Evolutionary conservation across 768 basidiomycete genomes (phyloP).

Genomic region (Termitomyces eurrhizus): DNA sequence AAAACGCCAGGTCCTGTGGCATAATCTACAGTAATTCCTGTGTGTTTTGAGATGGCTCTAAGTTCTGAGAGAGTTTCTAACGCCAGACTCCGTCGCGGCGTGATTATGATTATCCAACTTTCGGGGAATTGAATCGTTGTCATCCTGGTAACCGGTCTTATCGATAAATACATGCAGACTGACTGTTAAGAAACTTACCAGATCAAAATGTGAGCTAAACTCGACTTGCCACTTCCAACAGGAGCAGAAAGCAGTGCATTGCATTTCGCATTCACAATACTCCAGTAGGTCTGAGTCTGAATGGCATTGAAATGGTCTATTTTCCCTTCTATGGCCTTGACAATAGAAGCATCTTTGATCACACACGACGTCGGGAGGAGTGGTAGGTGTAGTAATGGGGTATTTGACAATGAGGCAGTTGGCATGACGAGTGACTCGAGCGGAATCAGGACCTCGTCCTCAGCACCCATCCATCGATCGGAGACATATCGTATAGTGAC

Average conservation of each 20-base stretch:
- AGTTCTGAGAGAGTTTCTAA: slow-evolving; percentile 54
- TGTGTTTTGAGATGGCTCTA: slow-evolving; percentile 30
- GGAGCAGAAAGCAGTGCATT: slow-evolving; percentile 80
- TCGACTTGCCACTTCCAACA: slow-evolving; percentile 76
- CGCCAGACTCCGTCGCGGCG: slow-evolving; percentile 55
- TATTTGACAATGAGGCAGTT: slow-evolving; percentile 45
- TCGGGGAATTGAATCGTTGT: slow-evolving; percentile 37
- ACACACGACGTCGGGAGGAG: slow-evolving; percentile 55
- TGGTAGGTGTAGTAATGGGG: slow-evolving; percentile 67
- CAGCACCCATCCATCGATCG: slow-evolving; percentile 92
- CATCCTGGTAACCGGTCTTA: slow-evolving; percentile 40
- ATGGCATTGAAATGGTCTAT: slow-evolving; percentile 71
- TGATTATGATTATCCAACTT: slow-evolving; percentile 62
- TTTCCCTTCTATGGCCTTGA: slow-evolving; percentile 40
- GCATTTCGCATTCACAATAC: slow-evolving; percentile 56
- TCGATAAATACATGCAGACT: neutral
- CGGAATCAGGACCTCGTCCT: slow-evolving; percentile 62
- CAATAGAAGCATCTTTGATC: slow-evolving; percentile 43
- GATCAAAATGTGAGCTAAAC: slow-evolving; percentile 61
- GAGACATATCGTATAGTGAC: slow-evolving; percentile 79
- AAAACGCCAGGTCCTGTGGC: slow-evolving; percentile 34
- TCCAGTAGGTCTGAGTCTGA: slow-evolving; percentile 91
- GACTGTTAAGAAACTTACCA: slow-evolving; percentile 51
- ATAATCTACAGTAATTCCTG: slow-evolving; percentile 36
- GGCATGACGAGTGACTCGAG: slow-evolving; percentile 81